Evolutionary conservation across 2,329 filamentous ascomycete genomes (phyloP).

Genomic region (Penicillium glabrum): DNA sequence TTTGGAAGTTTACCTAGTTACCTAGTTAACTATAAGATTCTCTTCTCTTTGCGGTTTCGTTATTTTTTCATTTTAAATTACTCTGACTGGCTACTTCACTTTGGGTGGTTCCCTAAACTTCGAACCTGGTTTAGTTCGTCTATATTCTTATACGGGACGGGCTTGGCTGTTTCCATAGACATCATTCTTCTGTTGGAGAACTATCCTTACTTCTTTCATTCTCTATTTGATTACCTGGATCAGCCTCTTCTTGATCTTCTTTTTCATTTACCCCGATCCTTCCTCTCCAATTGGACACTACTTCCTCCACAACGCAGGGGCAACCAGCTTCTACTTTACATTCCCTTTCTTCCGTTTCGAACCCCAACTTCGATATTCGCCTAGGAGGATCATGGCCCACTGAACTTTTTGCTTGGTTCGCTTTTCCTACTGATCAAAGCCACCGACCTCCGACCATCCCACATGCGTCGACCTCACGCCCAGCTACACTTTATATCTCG

Average conservation of each 20-base stretch:
- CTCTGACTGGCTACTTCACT: constrained; percentile 4
- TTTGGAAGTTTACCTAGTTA: constrained; percentile 7
- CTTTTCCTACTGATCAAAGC: background rate
- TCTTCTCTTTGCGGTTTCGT: background rate
- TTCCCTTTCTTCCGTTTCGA: background rate
- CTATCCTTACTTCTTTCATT: constrained; percentile 9
- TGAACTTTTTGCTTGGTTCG: constrained; percentile 11
- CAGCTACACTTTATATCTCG: constrained; percentile 3
- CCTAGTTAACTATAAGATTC: background rate
- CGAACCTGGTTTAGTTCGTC: constrained; percentile 16
- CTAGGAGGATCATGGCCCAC: constrained; percentile 10
- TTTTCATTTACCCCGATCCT: background rate
- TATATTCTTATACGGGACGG: constrained; percentile 21
- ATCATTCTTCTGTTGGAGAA: constrained; percentile 17
- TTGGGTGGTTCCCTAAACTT: constrained; percentile 6
- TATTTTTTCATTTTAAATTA: constrained; percentile 9
- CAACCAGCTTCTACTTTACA: background rate
- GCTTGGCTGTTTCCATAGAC: constrained; percentile 26
- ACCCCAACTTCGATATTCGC: background rate
- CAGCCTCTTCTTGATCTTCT: background rate
- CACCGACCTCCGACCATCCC: constrained; percentile 2
- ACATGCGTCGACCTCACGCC: constrained; percentile 14
- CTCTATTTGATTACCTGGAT: background rate
- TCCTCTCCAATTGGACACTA: background rate
- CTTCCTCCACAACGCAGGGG: background rate